Evolutionary conservation across 805 yeast species (phyloP), one percentile per base, ranked within the genome.

Genomic region (Hanseniaspora hatyaiensis): DNA sequence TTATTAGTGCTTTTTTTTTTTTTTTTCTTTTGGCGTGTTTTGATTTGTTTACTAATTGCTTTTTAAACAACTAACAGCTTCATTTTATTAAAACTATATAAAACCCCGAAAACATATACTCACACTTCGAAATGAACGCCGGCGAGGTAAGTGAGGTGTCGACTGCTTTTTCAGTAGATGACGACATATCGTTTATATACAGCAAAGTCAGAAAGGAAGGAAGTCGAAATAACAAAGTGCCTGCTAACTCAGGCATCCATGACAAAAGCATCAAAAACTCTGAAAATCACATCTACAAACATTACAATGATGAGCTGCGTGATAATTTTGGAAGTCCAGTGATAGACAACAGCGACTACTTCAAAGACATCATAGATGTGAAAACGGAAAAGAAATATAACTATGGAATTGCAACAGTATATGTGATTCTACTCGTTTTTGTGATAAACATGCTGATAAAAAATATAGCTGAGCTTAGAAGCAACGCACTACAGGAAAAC

Each of bases 361-460:
- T 4, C n/a, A 9, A n/a, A 23, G 40, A 37, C 15, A 23, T 40
- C 12, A 40, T 41, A n/a, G 46, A 41, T 24, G 24, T 41, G 12
- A 41, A 24, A 33, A 41, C 37, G 23, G 39, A 41, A 26, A 41
- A 24, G 15, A 41, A 33, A 41, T 41, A 41, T 32, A 41, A 29
- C 26, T 41, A 41, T 12, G 46, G 46, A 16, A 24, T 41, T 3
- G 46, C 33, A 8, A 24, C 39, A 8, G 24, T 41, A 6, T 41
- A 41, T 16, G 6, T 33, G 9, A 24, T 41, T 16, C 5, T 33
- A 3, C 2, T 41, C 12, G 13, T 41, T 8, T 8, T 26, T 9
- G 24, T 33, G 6, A 28, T 11, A 19, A 37, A 26, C 16, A 5
- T 22, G 1, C 11, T 37, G n/a, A 18, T 37, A 5, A 8, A 28